Evolutionary conservation across 305 asterid species (phyloP).

Genomic region (Ilex paraguariensis): DNA sequence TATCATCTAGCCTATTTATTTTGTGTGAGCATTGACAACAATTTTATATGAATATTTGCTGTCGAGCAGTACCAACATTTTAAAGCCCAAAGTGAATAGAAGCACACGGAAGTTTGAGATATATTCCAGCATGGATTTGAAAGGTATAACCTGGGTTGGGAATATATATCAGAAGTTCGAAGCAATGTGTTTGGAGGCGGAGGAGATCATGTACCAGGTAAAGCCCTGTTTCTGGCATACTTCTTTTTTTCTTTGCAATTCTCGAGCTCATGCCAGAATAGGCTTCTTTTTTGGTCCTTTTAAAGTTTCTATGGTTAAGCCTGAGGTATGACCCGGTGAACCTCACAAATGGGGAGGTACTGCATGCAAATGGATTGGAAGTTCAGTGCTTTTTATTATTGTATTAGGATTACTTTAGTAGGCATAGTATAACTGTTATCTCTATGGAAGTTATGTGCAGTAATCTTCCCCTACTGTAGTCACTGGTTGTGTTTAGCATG

Average conservation of each 20-base stretch:
- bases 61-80: slow-evolving; percentile 16
- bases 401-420: too few species aligned
- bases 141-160: slow-evolving; percentile 77
- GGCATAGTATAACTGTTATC: too few species aligned
- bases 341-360: too few species aligned
- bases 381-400: too few species aligned
- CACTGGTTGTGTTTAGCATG: too few species aligned
- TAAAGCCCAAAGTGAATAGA: slow-evolving; percentile 8
- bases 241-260: too few species aligned
- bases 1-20: not conserved
- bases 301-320: too few species aligned
- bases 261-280: not conserved
- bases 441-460: too few species aligned
- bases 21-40: not conserved
- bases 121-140: slow-evolving; percentile 48
- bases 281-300: too few species aligned
- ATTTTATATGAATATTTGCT: slow-evolving; percentile 17
- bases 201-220: slow-evolving; percentile 83
- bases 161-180: slow-evolving; percentile 67
- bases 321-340: too few species aligned
- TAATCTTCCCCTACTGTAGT: too few species aligned
- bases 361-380: too few species aligned
- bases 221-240: slow-evolving; percentile 4
- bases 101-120: slow-evolving; percentile 15
- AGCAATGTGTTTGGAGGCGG: slow-evolving; percentile 80